Base-by-base conservation (phyloP, 2,329 filamentous ascomycete genomes). In the Xylariaceae sp. region DNA sequence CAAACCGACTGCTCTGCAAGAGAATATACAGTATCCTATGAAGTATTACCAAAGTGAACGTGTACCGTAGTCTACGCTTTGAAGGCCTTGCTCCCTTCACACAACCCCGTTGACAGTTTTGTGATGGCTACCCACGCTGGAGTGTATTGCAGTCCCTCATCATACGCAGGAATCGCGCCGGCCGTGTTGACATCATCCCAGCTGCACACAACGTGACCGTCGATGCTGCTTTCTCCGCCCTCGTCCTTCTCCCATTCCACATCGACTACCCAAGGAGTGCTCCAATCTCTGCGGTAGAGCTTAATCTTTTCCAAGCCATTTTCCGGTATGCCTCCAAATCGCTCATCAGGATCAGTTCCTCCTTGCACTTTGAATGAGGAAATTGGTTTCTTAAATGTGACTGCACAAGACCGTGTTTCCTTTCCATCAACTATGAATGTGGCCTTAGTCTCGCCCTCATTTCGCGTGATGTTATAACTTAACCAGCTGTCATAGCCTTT, bases 171-270 rank as follows among this genome's bases (percentile, higher is more conserved):
- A 41, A 97, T 92, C 1, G 80, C 79, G 3, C 84, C 87, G 2
- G 74, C 72, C 29, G 76, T 74, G 66, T 97, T 97, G 37, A 83
- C 86, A 74, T 99, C 94, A 64, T 88, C 91, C 92, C 92, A 97
- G 26, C 89, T 77, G 72, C 94, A 97, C 13, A 87, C 80, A 1
- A 92, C 84, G 27, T 76, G 80, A 1, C 92, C 89, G 59, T 78
- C 80, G 27, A 91, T 68, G 43, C 69, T 46, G 26, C 55, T 65
- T 15, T 72, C 70, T 54, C 71, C 63, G 11, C 70, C 65, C 3
- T 49, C 63, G 49, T 65, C 65, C 13, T 68, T 59, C 50, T 78
- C 75, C 87, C 88, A 92, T 50, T 82, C 78, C 2, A 94, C 80
- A 63, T 89, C 84, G 15, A 96, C 86, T 13, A 81, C 80, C 90